Conservation (phyloP, 352 stramenopile species). For the Pythium monospermum region DNA sequence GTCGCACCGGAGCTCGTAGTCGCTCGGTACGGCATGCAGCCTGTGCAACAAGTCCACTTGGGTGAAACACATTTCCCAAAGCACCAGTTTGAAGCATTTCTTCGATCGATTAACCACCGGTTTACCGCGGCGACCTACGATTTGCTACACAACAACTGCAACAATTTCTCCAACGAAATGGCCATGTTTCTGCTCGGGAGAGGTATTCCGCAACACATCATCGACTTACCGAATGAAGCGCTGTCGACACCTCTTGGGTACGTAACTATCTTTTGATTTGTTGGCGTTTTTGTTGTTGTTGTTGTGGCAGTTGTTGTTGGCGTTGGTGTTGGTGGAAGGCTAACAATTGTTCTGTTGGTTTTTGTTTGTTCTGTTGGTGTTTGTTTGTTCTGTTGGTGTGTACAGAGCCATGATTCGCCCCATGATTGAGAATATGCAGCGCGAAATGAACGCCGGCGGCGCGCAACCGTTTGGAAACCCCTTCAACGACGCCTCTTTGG, state of each 20-base stretch:
- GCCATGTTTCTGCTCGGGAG: slow-evolving; percentile 80
- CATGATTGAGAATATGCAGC: slow-evolving; percentile 83
- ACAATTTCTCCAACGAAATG: slow-evolving; percentile 94
- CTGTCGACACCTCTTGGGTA: slow-evolving; percentile 88
- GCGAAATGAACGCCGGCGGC: slow-evolving; percentile 53
- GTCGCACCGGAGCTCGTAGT: slow-evolving; percentile 63
- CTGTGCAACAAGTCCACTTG: slow-evolving; percentile 74
- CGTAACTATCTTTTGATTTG: too few relatives aligned
- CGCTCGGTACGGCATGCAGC: slow-evolving; percentile 82
- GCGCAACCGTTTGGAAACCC: slow-evolving; percentile 60
- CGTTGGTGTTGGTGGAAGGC: neutral
- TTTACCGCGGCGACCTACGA: slow-evolving; percentile 92
- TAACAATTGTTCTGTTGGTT: too few relatives aligned
- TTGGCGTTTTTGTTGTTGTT: too few relatives aligned
- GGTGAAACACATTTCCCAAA: slow-evolving; percentile 71
- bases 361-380: neutral
- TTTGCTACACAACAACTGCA: slow-evolving; percentile 95
- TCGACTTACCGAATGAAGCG: slow-evolving; percentile 86
- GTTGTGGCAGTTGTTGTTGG: too few relatives aligned
- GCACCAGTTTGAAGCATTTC: slow-evolving; percentile 82
- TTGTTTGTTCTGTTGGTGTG: neutral
- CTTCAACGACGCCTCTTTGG: slow-evolving; percentile 59
- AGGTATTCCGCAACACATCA: slow-evolving; percentile 89
- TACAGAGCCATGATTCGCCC: slow-evolving; percentile 69
- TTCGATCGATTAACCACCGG: slow-evolving; percentile 61